These are phyloP conservation scores for Fennellomyces sp. DNA, from an alignment of 371 early-diverging fungal species.

Conservation along the genomic window DNA sequence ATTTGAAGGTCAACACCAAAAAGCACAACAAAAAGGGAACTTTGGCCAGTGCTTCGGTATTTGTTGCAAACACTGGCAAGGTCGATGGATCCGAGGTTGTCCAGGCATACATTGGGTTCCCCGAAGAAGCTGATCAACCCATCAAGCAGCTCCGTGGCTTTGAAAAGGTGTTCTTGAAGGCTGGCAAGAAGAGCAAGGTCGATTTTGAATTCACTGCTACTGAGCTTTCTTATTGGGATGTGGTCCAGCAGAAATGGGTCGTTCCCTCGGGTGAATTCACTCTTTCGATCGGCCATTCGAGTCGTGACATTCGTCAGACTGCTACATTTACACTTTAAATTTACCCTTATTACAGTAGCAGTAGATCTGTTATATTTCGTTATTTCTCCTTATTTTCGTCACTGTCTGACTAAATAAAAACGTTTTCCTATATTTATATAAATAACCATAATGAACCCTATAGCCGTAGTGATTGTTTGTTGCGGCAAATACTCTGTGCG, in stretches of 20 bases:
- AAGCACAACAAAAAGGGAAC: slow-evolving; percentile 9
- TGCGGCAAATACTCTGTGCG: too few species aligned
- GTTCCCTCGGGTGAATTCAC: slow-evolving; percentile 47
- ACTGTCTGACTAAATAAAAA: too few species aligned
- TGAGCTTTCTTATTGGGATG: slow-evolving; percentile 51
- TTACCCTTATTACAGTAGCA: too few species aligned
- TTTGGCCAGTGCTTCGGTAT: slow-evolving; percentile 31
- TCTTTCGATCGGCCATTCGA: slow-evolving; percentile 51
- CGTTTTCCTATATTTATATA: too few species aligned
- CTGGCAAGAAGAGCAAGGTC: slow-evolving; percentile 23
- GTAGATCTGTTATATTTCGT: neutral
- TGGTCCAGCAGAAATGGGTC: slow-evolving; percentile 33
- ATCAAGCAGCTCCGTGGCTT: slow-evolving; percentile 58
- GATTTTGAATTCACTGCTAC: slow-evolving; percentile 32
- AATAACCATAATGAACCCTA: too few species aligned
- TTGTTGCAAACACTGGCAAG: slow-evolving; percentile 51
- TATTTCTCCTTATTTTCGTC: neutral
- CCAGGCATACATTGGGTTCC: slow-evolving; percentile 59
- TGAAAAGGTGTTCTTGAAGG: slow-evolving; percentile 44
- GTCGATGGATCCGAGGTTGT: slow-evolving; percentile 60
- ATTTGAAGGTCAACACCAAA: slow-evolving; percentile 18
- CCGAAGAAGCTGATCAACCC: slow-evolving; percentile 50
- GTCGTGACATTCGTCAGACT: slow-evolving; percentile 44
- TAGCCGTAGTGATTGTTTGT: too few species aligned
- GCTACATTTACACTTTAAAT: slow-evolving; percentile 14